These are phyloP conservation scores for Baudoinia panamericana DNA, from an alignment of 495 filamentous ascomycete genomes.

Conservation along the genomic window DNA sequence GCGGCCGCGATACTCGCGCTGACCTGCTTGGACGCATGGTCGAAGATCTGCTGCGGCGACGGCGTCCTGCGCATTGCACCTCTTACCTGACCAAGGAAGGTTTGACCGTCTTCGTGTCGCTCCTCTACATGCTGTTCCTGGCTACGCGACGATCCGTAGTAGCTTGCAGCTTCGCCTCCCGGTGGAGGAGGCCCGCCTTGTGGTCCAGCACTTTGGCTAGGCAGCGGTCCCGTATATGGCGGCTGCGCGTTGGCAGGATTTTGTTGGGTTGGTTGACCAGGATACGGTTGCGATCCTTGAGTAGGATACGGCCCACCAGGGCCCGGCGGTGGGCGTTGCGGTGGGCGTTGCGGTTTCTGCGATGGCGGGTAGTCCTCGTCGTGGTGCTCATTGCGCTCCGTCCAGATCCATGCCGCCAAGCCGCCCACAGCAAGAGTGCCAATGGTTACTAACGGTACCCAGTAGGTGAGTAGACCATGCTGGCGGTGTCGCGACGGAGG, in stretches of 20 bases:
- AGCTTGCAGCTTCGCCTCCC: conserved; percentile 18
- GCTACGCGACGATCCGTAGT: conserved; percentile 2
- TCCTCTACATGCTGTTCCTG: conserved; percentile 7
- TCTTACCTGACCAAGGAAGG: conserved; percentile 60
- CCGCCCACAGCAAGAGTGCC: conserved; percentile 74
- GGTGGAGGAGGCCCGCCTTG: conserved; percentile 9
- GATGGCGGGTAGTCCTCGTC: conserved; percentile 35
- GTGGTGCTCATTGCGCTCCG: conserved; percentile 62
- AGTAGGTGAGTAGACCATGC: conserved; percentile 64
- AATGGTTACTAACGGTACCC: conserved; percentile 73
- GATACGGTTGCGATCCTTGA: no score
- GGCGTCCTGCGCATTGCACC: conserved; percentile 76
- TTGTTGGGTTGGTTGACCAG: background rate
- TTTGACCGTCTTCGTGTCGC: conserved; percentile 35
- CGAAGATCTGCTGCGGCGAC: conserved; percentile 77
- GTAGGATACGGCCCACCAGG: conserved; percentile 28
- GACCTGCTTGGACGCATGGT: conserved; percentile 62
- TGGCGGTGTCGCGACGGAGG: conserved; percentile 26
- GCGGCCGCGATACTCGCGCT: conserved; percentile 70
- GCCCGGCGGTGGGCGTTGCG: conserved; percentile 24
- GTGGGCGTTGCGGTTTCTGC: conserved; percentile 7
- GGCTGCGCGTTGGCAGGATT: background rate
- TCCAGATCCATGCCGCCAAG: conserved; percentile 85
- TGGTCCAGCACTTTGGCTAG: conserved; percentile 10
- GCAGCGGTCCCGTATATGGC: conserved; percentile 9